Evolutionary conservation across 202 grass and related monocot species (phyloP).

Genomic region (Eragrostis tef): DNA sequence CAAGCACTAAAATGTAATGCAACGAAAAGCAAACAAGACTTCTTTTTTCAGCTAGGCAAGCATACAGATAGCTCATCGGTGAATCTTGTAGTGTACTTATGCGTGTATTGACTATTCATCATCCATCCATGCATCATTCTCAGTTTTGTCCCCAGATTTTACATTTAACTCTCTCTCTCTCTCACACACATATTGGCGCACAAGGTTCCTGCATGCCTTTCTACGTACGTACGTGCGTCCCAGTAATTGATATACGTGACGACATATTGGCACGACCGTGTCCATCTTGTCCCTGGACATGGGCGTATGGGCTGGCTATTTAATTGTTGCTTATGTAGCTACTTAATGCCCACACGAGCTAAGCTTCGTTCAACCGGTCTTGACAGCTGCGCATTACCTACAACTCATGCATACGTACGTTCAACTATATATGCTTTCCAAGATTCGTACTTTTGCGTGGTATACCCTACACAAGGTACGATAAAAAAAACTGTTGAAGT

Average conservation of each 20-base stretch:
- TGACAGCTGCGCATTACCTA: background rate
- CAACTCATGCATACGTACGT: conserved; percentile 1
- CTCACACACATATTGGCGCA: too few relatives aligned
- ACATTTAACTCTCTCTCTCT: too few relatives aligned
- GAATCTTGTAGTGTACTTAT: background rate
- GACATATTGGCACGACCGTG: too few relatives aligned
- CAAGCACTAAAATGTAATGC: background rate
- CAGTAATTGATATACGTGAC: too few relatives aligned
- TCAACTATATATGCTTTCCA: background rate
- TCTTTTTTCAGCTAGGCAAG: background rate
- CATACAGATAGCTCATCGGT: background rate
- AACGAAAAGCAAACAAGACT: background rate
- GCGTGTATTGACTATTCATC: background rate
- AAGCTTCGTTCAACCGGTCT: background rate
- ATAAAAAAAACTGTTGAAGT: background rate
- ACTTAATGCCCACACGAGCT: background rate
- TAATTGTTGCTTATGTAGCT: background rate
- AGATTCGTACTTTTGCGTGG: background rate
- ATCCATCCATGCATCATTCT: background rate
- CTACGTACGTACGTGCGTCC: too few relatives aligned
- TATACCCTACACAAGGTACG: background rate
- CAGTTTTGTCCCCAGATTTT: too few relatives aligned
- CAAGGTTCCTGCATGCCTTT: too few relatives aligned
- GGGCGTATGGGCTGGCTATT: background rate
- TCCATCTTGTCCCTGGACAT: too few relatives aligned